Base-by-base conservation (phyloP, 2,329 filamentous ascomycete genomes). In the Venturia nashicola region DNA sequence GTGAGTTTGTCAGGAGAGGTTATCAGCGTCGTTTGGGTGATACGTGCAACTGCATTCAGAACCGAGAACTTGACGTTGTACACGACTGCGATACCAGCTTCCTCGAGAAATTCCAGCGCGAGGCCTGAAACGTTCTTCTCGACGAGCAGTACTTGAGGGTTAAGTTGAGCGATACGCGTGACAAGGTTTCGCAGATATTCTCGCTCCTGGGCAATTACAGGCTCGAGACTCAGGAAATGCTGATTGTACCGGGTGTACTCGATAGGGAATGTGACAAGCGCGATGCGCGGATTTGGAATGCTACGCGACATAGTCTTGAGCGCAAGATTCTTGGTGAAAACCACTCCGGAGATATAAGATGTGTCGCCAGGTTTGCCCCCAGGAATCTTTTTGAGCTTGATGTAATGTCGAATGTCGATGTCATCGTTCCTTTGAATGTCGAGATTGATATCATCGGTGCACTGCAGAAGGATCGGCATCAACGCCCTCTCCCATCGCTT, bases 21-120 rank as follows among this genome's bases (percentile, higher is more conserved):
- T 66, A 97, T 93, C 70, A 97, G 90, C 57, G 90, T 87, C 0
- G 93, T 95, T 71, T 95, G 90, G 1, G 92, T 91, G 69, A 92
- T 97, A 64, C 94, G 85, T 4, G 94, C 90, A 1, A 99, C 93
- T 2, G 95, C 94, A 71, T 96, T 93, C 65, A 99, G 87, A 14
- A 99, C 94, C 0, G 93, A 95, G 42, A 90, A 86, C 73, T 99
- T 99, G 70, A 99, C 93, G 74, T 99, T 97, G 78, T 94, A 96
- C 0, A 88, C 92, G 14, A 97, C 95, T 3, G 93, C 89, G 67
- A 99, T 95, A 65, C 91, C 90, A 12, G 90, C 90, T 69, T 94
- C 87, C 23, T 91, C 88, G 1, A 99, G 81, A 68, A 95, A 90
- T 70, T 95, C 89, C 63, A 99, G 79, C 3, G 95, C 94, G 57